A percentile compares a stretch with the other conserved stretches of the same genome.
Conservation (phyloP, 202 grass and related monocot species). For the Sporobolus alterniflorus region DNA sequence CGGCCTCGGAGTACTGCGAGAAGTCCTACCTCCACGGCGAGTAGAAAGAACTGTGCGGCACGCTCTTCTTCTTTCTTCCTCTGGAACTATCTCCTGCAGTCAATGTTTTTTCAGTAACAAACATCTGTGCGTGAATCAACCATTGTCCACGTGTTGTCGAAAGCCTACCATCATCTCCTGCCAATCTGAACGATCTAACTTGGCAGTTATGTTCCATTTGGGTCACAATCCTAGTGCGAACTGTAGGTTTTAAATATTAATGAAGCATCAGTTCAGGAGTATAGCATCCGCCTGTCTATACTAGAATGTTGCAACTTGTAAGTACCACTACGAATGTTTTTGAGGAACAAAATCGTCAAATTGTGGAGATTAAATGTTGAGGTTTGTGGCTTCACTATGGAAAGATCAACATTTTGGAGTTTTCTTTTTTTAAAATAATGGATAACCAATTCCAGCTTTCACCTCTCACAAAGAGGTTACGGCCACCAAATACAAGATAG, state of each 20-base stretch:
- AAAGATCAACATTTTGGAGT: neutral
- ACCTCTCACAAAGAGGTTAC: too few species aligned
- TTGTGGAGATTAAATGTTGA: constrained; percentile 3
- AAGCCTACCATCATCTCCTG: neutral
- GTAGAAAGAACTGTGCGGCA: constrained; percentile 88
- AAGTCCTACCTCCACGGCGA: constrained; percentile 91
- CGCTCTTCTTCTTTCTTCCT: constrained; percentile 19
- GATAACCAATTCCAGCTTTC: too few species aligned
- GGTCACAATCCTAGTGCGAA: neutral
- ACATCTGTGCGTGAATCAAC: neutral
- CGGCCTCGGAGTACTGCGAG: constrained; percentile 94
- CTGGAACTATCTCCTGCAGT: neutral
- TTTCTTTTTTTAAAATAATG: too few species aligned
- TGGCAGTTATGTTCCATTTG: neutral
- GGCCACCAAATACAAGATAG: too few species aligned
- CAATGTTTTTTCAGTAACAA: neutral
- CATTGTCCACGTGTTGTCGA: constrained; percentile 14
- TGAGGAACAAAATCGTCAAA: neutral
- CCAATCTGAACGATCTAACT: neutral
- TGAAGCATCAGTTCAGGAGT: neutral
- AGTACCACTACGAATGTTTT: neutral
- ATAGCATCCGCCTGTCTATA: neutral
- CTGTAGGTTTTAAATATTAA: constrained; percentile 8
- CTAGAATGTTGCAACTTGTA: too few species aligned
- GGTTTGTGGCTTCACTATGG: neutral